phyloP scores from a whole-genome alignment of 2,329 filamentous ascomycete genomes.

The Fragosphaeria purpurea region DNA sequence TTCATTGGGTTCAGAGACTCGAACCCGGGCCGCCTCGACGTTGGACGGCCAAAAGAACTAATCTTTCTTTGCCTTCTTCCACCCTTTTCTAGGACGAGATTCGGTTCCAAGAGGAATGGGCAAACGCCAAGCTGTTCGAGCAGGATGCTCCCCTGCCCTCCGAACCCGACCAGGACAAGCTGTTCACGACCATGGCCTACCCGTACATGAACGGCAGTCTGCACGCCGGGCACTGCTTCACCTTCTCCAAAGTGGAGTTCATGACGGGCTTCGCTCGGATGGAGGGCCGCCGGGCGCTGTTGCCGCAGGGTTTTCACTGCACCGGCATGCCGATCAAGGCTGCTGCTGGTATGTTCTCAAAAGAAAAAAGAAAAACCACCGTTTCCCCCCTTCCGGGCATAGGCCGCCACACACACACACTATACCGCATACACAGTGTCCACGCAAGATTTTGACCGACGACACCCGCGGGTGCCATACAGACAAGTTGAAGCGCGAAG shows the following conservation, averaged over 20 bases:
- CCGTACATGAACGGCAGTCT: constrained; percentile 25
- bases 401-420: too few relatives aligned
- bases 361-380: too few relatives aligned
- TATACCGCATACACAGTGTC: too few relatives aligned
- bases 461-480: too few relatives aligned
- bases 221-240: constrained; percentile 73
- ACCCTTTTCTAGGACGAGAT: constrained; percentile 47
- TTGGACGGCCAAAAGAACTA: neutral
- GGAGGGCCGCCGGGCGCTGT: constrained; percentile 78
- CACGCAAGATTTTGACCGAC: too few relatives aligned
- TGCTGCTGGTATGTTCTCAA: constrained; percentile 43
- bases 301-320: constrained; percentile 90
- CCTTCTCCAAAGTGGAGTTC: constrained; percentile 88
- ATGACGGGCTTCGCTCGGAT: constrained; percentile 77
- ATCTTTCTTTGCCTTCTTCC: neutral
- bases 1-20: too few relatives aligned
- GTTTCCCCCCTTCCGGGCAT: too few relatives aligned
- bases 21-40: too few relatives aligned
- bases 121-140: constrained; percentile 69
- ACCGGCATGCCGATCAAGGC: constrained; percentile 98
- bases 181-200: constrained; percentile 57
- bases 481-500: constrained; percentile 81
- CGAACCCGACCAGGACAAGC: constrained; percentile 83
- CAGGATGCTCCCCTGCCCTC: constrained; percentile 69
- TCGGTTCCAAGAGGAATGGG: constrained; percentile 84